Evolutionary conservation across 1,139 yeast genomes (phyloP).

Genomic region (Yamadazyma spencermartinsiae): DNA sequence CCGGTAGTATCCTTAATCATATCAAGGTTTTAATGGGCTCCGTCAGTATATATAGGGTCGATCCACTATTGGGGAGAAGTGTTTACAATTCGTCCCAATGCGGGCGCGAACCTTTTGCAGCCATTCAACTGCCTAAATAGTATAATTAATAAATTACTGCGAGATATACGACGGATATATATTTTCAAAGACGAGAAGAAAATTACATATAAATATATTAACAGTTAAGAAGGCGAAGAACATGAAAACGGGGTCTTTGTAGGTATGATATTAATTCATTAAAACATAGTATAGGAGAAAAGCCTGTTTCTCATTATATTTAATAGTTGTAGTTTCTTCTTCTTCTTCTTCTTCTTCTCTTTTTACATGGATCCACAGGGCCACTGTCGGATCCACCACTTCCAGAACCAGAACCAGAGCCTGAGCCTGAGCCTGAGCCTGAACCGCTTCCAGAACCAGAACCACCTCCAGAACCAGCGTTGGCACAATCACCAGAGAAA

Average conservation of each 20-base stretch:
- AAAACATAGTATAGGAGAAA: not conserved
- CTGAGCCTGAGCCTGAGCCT: slow-evolving; percentile 14
- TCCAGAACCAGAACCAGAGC: slow-evolving; percentile 15
- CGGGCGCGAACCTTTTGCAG: slow-evolving; percentile 6
- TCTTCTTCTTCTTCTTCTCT: slow-evolving; percentile 42
- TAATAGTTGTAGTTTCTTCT: slow-evolving; percentile 30
- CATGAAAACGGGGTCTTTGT: not conserved
- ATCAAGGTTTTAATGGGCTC: not conserved
- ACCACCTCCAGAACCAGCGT: slow-evolving; percentile 12
- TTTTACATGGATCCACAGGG: slow-evolving; percentile 30
- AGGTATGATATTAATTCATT: slow-evolving; percentile 7
- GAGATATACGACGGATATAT: not conserved
- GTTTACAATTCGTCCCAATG: slow-evolving; percentile 3
- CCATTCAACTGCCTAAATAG: not conserved
- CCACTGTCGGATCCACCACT: slow-evolving; percentile 8
- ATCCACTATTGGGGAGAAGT: not conserved
- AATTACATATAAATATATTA: too few relatives aligned
- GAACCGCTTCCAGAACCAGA: slow-evolving; percentile 11
- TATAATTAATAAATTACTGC: not conserved
- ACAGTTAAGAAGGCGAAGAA: not conserved
- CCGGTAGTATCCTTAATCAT: too few relatives aligned
- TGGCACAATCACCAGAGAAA: slow-evolving; percentile 38
- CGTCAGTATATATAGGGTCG: not conserved
- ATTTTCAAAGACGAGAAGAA: not conserved
- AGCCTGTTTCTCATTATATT: not conserved